Percentiles rank a stretch among this genome's conserved stretches.
phyloP scores from a whole-genome alignment of 768 basidiomycete genomes.

The Mycena maculata region DNA sequence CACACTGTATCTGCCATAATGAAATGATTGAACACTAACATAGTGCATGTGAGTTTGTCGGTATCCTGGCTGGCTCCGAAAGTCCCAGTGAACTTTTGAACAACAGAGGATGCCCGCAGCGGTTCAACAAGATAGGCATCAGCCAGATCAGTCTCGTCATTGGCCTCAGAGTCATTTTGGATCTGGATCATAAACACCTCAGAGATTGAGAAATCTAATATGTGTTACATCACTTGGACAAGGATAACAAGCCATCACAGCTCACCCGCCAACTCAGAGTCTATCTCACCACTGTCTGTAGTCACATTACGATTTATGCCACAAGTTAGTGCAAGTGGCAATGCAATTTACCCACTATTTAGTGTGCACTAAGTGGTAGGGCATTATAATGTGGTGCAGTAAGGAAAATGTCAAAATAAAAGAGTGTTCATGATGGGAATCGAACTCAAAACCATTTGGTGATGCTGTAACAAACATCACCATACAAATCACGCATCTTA shows the following conservation, averaged over 20 bases:
- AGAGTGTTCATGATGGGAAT: no score
- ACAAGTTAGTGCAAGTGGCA: no score
- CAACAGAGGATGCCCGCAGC: constrained; percentile 1
- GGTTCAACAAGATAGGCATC: constrained; percentile 2
- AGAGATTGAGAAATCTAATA: neutral
- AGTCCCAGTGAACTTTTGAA: constrained; percentile 7
- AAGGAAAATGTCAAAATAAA: no score
- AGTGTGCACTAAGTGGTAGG: no score
- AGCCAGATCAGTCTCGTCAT: neutral
- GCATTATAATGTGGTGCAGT: no score
- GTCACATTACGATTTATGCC: no score
- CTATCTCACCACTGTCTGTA: constrained; percentile 6
- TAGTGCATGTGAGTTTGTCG: constrained; percentile 1
- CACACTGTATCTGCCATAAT: constrained; percentile 5
- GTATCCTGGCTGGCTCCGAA: neutral
- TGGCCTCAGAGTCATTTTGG: neutral
- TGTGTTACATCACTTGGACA: neutral
- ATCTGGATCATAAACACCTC: constrained; percentile 12
- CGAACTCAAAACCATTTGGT: no score
- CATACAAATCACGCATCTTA: no score
- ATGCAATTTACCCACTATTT: no score
- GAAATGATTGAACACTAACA: constrained; percentile 5
- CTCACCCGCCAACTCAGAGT: constrained; percentile 7
- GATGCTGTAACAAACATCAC: no score
- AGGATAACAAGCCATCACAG: no score